Base-by-base conservation (phyloP, 371 early-diverging fungal genomes). In the Lichtheimia ramosa region DNA sequence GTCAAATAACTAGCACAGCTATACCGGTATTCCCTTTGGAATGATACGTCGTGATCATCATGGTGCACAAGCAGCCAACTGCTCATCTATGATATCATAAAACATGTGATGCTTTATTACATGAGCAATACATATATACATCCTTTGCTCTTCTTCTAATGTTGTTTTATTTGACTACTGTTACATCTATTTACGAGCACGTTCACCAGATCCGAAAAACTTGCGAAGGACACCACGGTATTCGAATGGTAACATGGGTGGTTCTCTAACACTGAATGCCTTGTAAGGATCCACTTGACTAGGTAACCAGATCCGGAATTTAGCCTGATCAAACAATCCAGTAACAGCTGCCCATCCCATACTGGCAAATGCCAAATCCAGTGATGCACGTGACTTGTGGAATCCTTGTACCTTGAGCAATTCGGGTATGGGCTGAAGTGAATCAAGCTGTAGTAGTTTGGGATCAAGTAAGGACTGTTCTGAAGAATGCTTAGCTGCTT, bases 271-370 rank as follows among this genome's bases (percentile, higher is more conserved):
- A 27, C 61, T 51, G 54, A 71, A 77, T 7, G 70, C 83, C n/a
- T 85, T 72, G 14, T 63, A 46, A 7, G 74, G 51, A n/a, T 74
- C 57, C 1, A 68, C 57, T 1, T 79, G 81, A 49, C 74, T 63
- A 8, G 89, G 85, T 34, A 87, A 66, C 73, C 79, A 81, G 3
- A 83, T 73, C 25, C 71, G 63, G 39, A 87, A 70, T 27, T 63
- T 70, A 2, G 85, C 86, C 3, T 63, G 21, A 8, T 73, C 66
- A 64, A 83, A 84, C 43, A 56, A 54, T 15, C 89, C 89, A 4
- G 82, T 69, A 23, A 90, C 56, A 10, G 89, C 76, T 14, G 86
- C 60, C 90, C 90, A 90, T 10, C 90, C 89, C n/a, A 83, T 62
- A 42, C 89, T 84, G 3, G 85, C 71, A 75, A 88, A 84, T 14